These are phyloP conservation scores for Chalciporus piperatus DNA, from an alignment of 768 basidiomycete species.

Conservation along the genomic window DNA sequence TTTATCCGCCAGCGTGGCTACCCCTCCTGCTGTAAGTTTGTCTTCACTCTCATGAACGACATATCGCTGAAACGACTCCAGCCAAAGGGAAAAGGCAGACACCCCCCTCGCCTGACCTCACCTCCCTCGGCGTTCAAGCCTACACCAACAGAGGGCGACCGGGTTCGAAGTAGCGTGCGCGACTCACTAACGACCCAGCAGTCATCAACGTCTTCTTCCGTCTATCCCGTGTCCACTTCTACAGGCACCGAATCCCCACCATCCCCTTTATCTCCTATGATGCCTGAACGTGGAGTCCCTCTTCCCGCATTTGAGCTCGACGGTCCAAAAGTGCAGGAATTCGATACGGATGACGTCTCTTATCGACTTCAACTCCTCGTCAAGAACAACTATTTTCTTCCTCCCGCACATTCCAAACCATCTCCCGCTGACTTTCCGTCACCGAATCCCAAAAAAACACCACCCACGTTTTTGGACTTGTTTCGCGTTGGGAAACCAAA, in stretches of 20 bases:
- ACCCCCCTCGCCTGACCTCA: constrained; percentile 34
- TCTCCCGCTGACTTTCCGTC: constrained; percentile 61
- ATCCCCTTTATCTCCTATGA: constrained; percentile 57
- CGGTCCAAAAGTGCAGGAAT: constrained; percentile 47
- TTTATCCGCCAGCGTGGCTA: constrained; percentile 11
- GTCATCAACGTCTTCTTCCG: constrained; percentile 69
- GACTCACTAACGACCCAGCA: constrained; percentile 58
- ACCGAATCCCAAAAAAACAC: constrained; percentile 42
- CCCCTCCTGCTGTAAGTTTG: constrained; percentile 21
- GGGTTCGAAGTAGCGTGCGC: constrained; percentile 54
- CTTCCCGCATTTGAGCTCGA: constrained; percentile 49
- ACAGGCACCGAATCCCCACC: constrained; percentile 62
- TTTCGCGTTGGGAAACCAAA: constrained; percentile 68
- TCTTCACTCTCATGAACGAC: constrained; percentile 8
- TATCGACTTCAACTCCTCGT: constrained; percentile 82
- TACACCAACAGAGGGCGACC: constrained; percentile 23
- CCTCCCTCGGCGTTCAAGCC: constrained; percentile 34
- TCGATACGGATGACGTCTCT: constrained; percentile 75
- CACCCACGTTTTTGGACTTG: constrained; percentile 61
- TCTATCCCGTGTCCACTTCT: constrained; percentile 74
- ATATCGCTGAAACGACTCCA: constrained; percentile 21
- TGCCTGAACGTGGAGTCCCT: constrained; percentile 41
- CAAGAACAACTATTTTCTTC: constrained; percentile 86
- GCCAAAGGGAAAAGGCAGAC: constrained; percentile 36
- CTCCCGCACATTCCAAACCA: constrained; percentile 84